A percentile compares a stretch with the other conserved stretches of the same genome.
phyloP scores from a whole-genome alignment of 1,139 yeast genomes.

The Chernovozyma aurita region DNA sequence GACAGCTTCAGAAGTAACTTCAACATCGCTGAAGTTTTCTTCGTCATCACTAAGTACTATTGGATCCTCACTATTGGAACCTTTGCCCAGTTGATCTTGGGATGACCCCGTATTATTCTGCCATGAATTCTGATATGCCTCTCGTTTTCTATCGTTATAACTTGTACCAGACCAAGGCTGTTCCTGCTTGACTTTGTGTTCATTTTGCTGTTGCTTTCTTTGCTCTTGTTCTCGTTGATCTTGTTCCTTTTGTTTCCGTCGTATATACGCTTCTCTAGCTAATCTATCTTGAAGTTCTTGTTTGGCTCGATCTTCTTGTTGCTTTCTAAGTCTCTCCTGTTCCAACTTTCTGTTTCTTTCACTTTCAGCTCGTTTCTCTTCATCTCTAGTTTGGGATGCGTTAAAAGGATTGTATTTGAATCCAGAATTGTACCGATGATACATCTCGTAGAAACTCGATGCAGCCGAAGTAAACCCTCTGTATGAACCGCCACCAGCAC shows the following conservation, averaged over 20 bases:
- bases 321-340: conserved; percentile 5
- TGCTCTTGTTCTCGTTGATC: conserved; percentile 5
- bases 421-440: not conserved
- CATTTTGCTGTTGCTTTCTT: conserved; percentile 7
- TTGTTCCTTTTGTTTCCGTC: conserved; percentile 6
- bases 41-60: conserved; percentile 22
- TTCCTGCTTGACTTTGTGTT: too few relatives aligned
- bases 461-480: not conserved
- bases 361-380: conserved; percentile 6
- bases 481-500: not conserved
- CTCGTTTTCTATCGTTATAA: conserved; percentile 1
- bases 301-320: conserved; percentile 7
- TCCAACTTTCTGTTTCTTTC: conserved; percentile 7
- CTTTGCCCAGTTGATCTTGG: not conserved
- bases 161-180: conserved; percentile 1
- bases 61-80: conserved; percentile 17
- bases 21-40: conserved; percentile 1
- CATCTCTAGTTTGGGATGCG: conserved; percentile 7
- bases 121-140: conserved; percentile 1
- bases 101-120: not conserved
- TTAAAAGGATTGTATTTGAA: not conserved
- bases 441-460: not conserved
- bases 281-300: conserved; percentile 4
- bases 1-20: conserved; percentile 4
- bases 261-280: conserved; percentile 7